Conservation (phyloP, 2,329 filamentous ascomycete genomes). For the Xylariales sp. region DNA sequence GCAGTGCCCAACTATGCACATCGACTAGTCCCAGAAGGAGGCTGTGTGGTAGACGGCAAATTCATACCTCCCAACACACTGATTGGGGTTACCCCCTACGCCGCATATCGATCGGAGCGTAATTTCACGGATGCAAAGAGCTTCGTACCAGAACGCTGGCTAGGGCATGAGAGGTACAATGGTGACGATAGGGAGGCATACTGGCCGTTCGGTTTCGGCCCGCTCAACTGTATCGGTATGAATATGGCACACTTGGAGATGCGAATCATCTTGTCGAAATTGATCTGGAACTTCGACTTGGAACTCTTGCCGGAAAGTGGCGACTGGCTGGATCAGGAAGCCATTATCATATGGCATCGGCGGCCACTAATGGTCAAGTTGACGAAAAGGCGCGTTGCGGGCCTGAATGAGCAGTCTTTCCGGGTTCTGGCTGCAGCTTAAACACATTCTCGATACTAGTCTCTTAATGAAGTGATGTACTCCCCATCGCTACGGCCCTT, state of each 20-base stretch:
- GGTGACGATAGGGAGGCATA: conserved; percentile 3
- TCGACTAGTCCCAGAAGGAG: background rate
- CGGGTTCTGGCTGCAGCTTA: too few species aligned
- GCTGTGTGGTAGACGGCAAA: background rate
- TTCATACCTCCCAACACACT: background rate
- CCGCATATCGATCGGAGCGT: background rate
- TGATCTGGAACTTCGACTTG: conserved; percentile 31
- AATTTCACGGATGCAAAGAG: background rate
- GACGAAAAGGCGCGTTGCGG: too few species aligned
- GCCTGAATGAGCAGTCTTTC: too few species aligned
- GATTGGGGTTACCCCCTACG: background rate
- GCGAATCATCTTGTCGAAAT: conserved; percentile 29
- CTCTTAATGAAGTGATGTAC: too few species aligned
- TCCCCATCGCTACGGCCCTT: too few species aligned
- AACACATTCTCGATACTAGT: too few species aligned
- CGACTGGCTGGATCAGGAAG: background rate
- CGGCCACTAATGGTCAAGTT: background rate
- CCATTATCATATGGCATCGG: background rate
- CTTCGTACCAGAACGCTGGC: background rate
- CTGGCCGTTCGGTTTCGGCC: conserved; percentile 13
- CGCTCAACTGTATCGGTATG: conserved; percentile 13
- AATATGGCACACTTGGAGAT: conserved; percentile 30
- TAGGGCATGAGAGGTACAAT: background rate
- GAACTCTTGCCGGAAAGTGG: conserved; percentile 10
- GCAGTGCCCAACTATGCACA: background rate